phyloP scores from a whole-genome alignment of 306 rosid species.

The Sicyos baderoa region DNA sequence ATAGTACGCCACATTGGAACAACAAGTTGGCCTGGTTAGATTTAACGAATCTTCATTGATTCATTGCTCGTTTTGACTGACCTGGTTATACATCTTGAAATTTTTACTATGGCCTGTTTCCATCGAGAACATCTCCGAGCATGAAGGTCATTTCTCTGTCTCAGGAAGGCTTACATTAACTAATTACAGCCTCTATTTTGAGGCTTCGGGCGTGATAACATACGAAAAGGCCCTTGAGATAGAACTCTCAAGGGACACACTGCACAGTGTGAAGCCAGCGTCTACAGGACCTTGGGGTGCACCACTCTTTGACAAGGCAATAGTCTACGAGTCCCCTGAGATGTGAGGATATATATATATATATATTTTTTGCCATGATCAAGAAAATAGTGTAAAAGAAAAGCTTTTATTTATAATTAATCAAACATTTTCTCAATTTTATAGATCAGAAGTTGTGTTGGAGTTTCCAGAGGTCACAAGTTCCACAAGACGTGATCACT shows the following conservation, averaged over 20 bases:
- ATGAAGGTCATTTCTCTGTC: constrained; percentile 20
- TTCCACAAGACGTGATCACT: constrained; percentile 87
- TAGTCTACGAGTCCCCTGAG: constrained; percentile 52
- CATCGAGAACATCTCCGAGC: not conserved
- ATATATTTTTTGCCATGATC: not conserved
- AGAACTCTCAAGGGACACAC: constrained; percentile 45
- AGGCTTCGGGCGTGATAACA: constrained; percentile 65
- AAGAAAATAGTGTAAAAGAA: not conserved
- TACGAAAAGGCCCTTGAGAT: constrained; percentile 82
- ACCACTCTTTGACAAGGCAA: constrained; percentile 81
- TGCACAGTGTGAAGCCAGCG: constrained; percentile 48
- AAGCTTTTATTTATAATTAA: not conserved
- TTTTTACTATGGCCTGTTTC: not conserved
- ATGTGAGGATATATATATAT: constrained; percentile 37
- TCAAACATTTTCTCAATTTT: constrained; percentile 2
- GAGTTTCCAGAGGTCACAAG: constrained; percentile 97
- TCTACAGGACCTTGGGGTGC: constrained; percentile 99
- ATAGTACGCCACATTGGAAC: constrained; percentile 84
- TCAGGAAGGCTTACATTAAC: constrained; percentile 89
- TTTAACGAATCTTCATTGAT: not conserved
- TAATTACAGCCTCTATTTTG: constrained; percentile 79
- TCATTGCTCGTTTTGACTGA: constrained; percentile 15
- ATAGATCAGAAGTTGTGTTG: constrained; percentile 38
- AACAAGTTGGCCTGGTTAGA: constrained; percentile 85
- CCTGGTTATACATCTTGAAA: not conserved